Conservation (phyloP, 2,329 filamentous ascomycete genomes). For the Elsinoe perseae region DNA sequence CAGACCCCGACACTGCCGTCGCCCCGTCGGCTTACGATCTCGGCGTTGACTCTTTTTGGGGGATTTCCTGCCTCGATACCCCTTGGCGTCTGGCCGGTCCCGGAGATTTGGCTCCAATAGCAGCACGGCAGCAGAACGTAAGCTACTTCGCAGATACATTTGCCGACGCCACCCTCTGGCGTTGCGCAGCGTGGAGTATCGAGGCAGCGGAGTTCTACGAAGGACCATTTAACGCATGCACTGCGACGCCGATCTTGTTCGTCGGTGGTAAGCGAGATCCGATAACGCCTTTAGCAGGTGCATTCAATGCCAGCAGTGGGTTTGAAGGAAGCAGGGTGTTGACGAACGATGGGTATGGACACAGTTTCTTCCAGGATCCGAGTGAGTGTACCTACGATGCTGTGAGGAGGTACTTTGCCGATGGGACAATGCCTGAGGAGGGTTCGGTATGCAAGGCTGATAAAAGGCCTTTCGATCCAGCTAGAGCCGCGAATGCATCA, state of each 20-base stretch:
- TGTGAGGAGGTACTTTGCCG: neutral
- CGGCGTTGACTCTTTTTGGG: constrained; percentile 1
- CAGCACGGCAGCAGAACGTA: neutral
- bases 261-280: constrained; percentile 1
- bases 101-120: neutral
- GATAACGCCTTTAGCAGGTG: neutral
- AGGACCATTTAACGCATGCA: neutral
- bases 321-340: neutral
- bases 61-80: neutral
- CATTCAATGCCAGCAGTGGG: constrained; percentile 1
- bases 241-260: neutral
- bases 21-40: neutral
- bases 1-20: neutral
- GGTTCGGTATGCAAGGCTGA: neutral
- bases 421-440: neutral
- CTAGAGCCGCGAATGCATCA: neutral
- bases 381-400: neutral
- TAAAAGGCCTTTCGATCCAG: neutral
- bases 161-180: neutral
- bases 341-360: constrained; percentile 2
- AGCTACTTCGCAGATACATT: constrained; percentile 1
- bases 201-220: neutral
- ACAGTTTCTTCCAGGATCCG: neutral
- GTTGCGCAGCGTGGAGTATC: neutral
- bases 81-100: neutral